Evolutionary conservation across 306 rosid genomes (phyloP).

Genomic region (Castanea sativa): DNA sequence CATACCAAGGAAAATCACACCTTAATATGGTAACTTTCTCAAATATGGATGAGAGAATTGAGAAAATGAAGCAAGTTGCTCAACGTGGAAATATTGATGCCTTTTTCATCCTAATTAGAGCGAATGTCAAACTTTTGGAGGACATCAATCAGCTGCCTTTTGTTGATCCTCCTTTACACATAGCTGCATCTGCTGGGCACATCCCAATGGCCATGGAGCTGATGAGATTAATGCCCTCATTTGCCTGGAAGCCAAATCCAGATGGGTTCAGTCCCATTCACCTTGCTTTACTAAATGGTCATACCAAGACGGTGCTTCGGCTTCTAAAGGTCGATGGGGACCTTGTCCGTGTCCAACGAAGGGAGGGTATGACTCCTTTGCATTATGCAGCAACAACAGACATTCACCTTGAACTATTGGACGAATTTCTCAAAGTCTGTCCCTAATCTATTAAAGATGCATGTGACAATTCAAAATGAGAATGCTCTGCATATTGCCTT

Average conservation of each 20-base stretch:
- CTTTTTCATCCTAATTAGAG: neutral
- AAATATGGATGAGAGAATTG: no score
- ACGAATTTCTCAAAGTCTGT: neutral
- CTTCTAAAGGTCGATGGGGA: neutral
- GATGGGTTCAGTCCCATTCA: neutral
- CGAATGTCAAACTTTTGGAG: neutral
- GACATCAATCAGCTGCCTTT: neutral
- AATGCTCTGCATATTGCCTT: neutral
- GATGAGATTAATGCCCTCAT: neutral
- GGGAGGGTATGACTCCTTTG: neutral
- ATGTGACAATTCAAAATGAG: neutral
- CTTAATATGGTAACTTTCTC: no score
- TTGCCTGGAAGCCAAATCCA: no score
- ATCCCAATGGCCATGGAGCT: neutral
- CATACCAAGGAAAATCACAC: no score
- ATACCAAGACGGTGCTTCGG: neutral
- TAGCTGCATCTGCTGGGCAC: neutral
- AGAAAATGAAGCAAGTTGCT: neutral
- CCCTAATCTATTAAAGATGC: neutral
- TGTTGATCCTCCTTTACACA: neutral
- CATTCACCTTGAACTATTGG: neutral
- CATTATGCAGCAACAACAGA: neutral
- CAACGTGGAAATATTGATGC: neutral
- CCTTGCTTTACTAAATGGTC: neutral
- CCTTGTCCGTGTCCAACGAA: neutral